Evolutionary conservation across 2,329 filamentous ascomycete genomes (phyloP).

Genomic region (Phoma sp.): DNA sequence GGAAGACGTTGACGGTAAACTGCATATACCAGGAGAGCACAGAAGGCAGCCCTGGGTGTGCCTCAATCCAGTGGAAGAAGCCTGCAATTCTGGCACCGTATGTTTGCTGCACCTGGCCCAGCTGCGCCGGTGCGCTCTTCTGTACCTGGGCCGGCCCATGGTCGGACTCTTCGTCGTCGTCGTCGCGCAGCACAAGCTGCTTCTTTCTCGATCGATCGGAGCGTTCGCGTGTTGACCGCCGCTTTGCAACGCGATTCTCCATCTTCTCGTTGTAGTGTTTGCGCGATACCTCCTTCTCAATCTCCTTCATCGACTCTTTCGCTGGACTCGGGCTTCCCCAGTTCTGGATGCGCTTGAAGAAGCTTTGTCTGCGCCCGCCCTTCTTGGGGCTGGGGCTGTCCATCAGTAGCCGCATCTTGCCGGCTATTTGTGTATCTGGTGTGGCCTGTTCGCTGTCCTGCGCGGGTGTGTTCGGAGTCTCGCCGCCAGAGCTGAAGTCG

Average conservation of each 20-base stretch:
- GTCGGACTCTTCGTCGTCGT: constrained; percentile 39
- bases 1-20: constrained; percentile 68
- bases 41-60: constrained; percentile 69
- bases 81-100: constrained; percentile 49
- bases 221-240: constrained; percentile 24
- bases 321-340: constrained; percentile 46
- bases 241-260: constrained; percentile 49
- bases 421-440: constrained; percentile 46
- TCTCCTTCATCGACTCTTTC: constrained; percentile 43
- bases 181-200: constrained; percentile 19
- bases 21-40: constrained; percentile 72
- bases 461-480: constrained; percentile 56
- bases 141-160: constrained; percentile 14
- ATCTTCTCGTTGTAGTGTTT: constrained; percentile 46
- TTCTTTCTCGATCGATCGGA: constrained; percentile 34
- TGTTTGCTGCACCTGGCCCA: constrained; percentile 24
- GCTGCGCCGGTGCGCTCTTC: constrained; percentile 2
- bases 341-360: constrained; percentile 34
- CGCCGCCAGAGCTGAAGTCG: constrained; percentile 57
- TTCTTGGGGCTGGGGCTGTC: constrained; percentile 44
- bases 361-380: constrained; percentile 38
- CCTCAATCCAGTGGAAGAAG: constrained; percentile 67
- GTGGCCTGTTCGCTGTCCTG: constrained; percentile 53
- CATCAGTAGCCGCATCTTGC: constrained; percentile 36
- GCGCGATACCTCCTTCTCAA: constrained; percentile 40